Conservation (phyloP, 441 rosid species). For the Brassica hybrid region DNA sequence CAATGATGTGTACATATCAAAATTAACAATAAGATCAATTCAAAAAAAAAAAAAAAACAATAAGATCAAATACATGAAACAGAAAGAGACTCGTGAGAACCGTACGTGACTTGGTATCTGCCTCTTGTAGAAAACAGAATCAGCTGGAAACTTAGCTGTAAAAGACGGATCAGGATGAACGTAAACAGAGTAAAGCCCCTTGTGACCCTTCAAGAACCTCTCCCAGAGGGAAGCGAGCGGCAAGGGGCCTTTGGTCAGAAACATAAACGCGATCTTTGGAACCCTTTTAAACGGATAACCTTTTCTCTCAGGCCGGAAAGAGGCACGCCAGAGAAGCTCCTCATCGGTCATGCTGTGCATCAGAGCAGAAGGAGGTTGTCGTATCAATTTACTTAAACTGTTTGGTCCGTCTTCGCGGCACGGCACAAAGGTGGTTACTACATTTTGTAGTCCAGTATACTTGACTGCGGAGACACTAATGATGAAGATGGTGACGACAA, state of each 20-base stretch:
- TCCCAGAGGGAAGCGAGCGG: constrained; percentile 93
- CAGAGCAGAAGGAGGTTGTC: constrained; percentile 57
- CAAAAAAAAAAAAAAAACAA: no score
- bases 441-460: constrained; percentile 59
- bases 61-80: neutral
- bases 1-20: neutral
- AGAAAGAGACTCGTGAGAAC: neutral
- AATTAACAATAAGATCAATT: no score
- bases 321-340: constrained; percentile 89
- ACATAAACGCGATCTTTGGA: constrained; percentile 93
- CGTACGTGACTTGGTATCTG: constrained; percentile 89
- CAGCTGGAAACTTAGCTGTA: constrained; percentile 55
- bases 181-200: constrained; percentile 75
- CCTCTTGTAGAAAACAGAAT: constrained; percentile 72
- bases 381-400: constrained; percentile 62
- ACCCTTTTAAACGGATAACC: constrained; percentile 74
- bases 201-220: constrained; percentile 78
- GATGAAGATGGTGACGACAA: constrained; percentile 59
- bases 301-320: constrained; percentile 69
- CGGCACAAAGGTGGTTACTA: constrained; percentile 56
- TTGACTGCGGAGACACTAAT: constrained; percentile 72
- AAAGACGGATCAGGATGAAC: constrained; percentile 81
- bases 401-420: constrained; percentile 47
- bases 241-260: constrained; percentile 90
- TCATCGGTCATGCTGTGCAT: constrained; percentile 72